These are phyloP conservation scores for Cyanidiococcus yangmingshanensis DNA, from an alignment of 23 red algal species.

Conservation along the genomic window DNA sequence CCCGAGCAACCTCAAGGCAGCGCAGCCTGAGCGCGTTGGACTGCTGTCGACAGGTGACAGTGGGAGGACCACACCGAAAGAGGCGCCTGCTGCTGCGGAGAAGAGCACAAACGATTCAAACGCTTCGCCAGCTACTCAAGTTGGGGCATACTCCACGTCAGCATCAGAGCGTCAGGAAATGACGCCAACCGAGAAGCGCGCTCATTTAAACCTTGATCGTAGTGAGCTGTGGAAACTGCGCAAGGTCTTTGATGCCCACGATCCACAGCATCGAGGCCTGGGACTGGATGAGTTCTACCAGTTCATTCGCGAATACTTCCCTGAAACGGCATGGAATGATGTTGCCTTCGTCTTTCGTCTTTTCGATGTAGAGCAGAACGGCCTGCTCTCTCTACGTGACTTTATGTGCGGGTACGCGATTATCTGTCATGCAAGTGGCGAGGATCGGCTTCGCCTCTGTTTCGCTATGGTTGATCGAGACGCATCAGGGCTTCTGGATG, in stretches of 20 bases:
- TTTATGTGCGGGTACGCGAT: constrained; percentile 59
- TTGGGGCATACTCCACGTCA: too few species aligned
- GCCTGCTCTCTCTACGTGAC: constrained; percentile 44
- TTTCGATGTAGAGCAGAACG: constrained; percentile 47
- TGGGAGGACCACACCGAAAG: too few species aligned
- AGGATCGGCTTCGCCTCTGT: constrained; percentile 54
- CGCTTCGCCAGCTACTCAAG: too few species aligned
- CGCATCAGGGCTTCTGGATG: constrained; percentile 37
- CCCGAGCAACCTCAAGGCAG: too few species aligned
- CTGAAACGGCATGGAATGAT: constrained; percentile 28
- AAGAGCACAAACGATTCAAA: too few species aligned
- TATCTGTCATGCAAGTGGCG: constrained; percentile 35
- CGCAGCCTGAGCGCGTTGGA: too few species aligned
- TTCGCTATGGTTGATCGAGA: constrained; percentile 72
- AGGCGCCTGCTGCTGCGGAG: too few species aligned
- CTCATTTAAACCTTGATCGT: neutral
- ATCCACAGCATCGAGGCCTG: constrained; percentile 10
- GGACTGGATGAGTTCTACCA: neutral
- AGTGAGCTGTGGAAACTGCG: constrained; percentile 12
- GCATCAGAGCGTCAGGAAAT: too few species aligned
- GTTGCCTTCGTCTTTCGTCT: constrained; percentile 46
- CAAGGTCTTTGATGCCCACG: neutral
- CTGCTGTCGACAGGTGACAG: too few species aligned
- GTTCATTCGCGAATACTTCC: constrained; percentile 43
- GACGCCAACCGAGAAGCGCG: too few species aligned